Base-by-base conservation (phyloP, 768 basidiomycete species). In the Rhodotorula babjevae region DNA sequence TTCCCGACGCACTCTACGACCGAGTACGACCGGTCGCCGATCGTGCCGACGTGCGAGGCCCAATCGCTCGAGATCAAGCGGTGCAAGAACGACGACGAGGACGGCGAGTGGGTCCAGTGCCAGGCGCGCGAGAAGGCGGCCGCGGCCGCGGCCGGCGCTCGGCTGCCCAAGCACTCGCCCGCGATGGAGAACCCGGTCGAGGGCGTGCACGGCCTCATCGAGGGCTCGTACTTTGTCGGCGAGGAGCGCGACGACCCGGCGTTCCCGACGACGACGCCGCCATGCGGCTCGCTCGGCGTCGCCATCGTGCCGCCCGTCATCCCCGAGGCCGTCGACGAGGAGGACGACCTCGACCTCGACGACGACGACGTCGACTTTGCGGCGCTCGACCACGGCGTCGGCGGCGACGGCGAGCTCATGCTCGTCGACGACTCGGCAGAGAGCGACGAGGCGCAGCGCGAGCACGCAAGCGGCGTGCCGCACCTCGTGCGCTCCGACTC, bases 11-110 rank as follows among this genome's bases (percentile, higher is more conserved):
- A 73, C 44, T 75, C 74, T 23, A 72, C 69, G n/a, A 67, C 50
- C 19, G 70, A 75, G 42, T 77, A 77, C 74, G 77, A 77, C 56
- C 77, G 77, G 18, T 73, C 72, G 19, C 74, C 74, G 19, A 77
- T 77, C 69, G 49, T 77, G 46, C 74, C 77, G 36, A 68, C 74
- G 23, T 64, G 69, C 67, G 71, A 69, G 44, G 47, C 63, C 10
- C 61, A 76, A 50, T 57, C 52, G 14, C 74, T 77, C 56, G 72
- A 68, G 63, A 50, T 77, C 27, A 72, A 74, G 42, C 71, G 76
- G 46, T 63, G 58, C 46, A 52, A 61, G 60, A n/a, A 19, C 46
- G 58, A 49, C 19, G 71, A 70, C 31, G 74, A 70, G 36, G 72
- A 62, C 18, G 73, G 73, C 9, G 70, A 68, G 2, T 77, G 77